Base-by-base conservation (phyloP, 305 asterid species). In the Solanum hybrid region DNA sequence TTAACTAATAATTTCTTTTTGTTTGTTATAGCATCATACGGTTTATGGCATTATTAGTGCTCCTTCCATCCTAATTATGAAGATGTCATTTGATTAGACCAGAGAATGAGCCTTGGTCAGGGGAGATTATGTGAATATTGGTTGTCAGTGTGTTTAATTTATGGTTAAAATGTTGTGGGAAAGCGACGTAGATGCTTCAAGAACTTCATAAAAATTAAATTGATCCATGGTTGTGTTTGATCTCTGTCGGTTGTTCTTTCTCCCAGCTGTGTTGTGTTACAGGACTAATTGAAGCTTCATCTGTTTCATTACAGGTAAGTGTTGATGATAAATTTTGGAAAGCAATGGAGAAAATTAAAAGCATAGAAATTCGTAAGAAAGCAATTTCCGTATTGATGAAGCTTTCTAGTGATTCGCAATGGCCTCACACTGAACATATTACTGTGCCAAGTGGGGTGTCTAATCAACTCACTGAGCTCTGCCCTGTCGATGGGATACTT, bases 321-420 rank as follows among this genome's bases (percentile, higher is more conserved):
- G 42, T 89, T 73, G 85, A 86, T 86, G 89, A 89, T 31, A 29
- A 77, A 56, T 89, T 89, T 76, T 76, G 88, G 89, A 86, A 75
- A 35, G 72, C 91, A 60, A 89, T 89, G 89, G 56, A 72, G 78
- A 89, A 35, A 86, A 89, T 77, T 36, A 89, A 38, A 66, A 64
- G 76, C 89, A 89, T 36, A 12, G 89, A 86, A 66, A 66, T 86
- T 34, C 87, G 86, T 35, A 86, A 89, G 78, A 86, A 86, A 64
- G 91, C 85, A 22, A 26, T 89, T 75, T 89, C 89, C 38, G 40
- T 89, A 32, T 66, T 89, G 66, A 89, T 76, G 89, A 89, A 89
- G 87, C 79, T 89, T 76, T 75, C 91, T 73, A 66, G 88, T 64
- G 73, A 71, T 24, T 86, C 51, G 73, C 86, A 64, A 37, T 29